phyloP scores from a whole-genome alignment of 163 green algal genomes.

The Picocystis sp. region DNA sequence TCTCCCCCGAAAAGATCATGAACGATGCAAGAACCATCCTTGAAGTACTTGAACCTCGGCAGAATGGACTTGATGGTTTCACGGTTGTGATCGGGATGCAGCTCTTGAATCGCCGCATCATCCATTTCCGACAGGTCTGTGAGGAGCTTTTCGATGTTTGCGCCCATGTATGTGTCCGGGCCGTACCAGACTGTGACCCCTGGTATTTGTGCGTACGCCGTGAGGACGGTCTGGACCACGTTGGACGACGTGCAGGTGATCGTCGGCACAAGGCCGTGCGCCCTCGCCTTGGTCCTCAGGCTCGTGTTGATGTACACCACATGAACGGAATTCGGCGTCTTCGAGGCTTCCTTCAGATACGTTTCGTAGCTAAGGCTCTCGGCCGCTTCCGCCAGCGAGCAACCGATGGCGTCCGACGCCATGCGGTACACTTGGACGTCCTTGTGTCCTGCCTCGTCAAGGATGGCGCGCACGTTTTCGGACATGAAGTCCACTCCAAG shows the following conservation, averaged over 20 bases:
- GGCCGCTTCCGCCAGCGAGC: constrained; percentile 86
- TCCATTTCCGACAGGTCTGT: constrained; percentile 35
- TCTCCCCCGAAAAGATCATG: constrained; percentile 94
- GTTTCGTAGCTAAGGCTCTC: constrained; percentile 29
- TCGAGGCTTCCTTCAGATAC: constrained; percentile 37
- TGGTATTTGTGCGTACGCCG: constrained; percentile 61
- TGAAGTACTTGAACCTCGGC: constrained; percentile 68
- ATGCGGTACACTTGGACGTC: constrained; percentile 82
- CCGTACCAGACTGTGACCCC: constrained; percentile 85
- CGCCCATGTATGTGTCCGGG: constrained; percentile 97
- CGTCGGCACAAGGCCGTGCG: constrained; percentile 71
- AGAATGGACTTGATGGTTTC: constrained; percentile 48
- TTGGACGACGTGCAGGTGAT: constrained; percentile 99
- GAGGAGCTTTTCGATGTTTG: constrained; percentile 81
- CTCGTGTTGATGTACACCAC: constrained; percentile 99
- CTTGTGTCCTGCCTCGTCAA: constrained; percentile 63
- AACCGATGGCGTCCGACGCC: constrained; percentile 65
- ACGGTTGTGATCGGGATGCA: constrained; percentile 35
- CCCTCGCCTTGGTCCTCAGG: constrained; percentile 79
- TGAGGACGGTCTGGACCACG: constrained; percentile 88
- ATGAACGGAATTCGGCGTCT: constrained; percentile 29
- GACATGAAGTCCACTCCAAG: constrained; percentile 98
- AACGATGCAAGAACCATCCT: constrained; percentile 84
- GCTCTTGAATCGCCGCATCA: constrained; percentile 40
- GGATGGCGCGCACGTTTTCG: constrained; percentile 91